Evolutionary conservation across 352 stramenopile genomes (phyloP).

Genomic region (Globisporangium rhizosaccharum): DNA sequence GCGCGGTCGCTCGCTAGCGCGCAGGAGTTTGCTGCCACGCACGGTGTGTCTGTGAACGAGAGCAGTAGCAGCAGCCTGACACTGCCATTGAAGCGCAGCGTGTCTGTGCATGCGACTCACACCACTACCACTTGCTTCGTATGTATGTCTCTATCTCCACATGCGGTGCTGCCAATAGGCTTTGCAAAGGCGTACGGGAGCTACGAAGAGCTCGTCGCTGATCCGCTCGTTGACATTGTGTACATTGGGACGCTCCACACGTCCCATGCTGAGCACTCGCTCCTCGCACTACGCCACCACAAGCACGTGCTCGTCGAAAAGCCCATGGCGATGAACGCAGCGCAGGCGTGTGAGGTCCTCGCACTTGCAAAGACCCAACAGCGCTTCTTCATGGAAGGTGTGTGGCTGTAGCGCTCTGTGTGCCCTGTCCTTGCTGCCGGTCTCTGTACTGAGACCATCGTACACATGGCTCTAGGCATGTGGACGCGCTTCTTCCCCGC

Average conservation of each 20-base stretch:
- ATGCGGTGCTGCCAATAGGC: conserved; percentile 7
- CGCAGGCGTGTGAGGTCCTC: conserved; percentile 64
- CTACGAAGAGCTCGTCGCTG: conserved; percentile 73
- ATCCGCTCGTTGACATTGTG: conserved; percentile 79
- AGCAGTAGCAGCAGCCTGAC: background rate
- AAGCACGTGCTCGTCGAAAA: conserved; percentile 91
- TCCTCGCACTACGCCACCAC: conserved; percentile 54
- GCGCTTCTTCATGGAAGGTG: conserved; percentile 57
- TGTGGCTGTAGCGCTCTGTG: background rate
- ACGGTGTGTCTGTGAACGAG: conserved; percentile 12
- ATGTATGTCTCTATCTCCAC: background rate
- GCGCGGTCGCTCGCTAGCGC: conserved; percentile 30
- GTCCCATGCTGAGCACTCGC: conserved; percentile 61
- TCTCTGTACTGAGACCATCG: too few relatives aligned
- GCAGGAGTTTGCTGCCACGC: conserved; percentile 26
- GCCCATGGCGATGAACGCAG: conserved; percentile 74
- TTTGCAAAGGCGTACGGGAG: conserved; percentile 61
- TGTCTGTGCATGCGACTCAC: background rate
- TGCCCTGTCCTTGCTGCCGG: background rate
- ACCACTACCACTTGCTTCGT: background rate
- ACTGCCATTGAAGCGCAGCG: background rate
- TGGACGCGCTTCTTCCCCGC: conserved; percentile 80
- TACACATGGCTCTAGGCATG: conserved; percentile 24
- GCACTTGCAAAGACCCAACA: conserved; percentile 41
- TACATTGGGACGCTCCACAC: conserved; percentile 87